A percentile compares a stretch with the other conserved stretches of the same genome.
Evolutionary conservation across 495 filamentous ascomycete species (phyloP).

Genomic region (Neurospora cerealis): DNA sequence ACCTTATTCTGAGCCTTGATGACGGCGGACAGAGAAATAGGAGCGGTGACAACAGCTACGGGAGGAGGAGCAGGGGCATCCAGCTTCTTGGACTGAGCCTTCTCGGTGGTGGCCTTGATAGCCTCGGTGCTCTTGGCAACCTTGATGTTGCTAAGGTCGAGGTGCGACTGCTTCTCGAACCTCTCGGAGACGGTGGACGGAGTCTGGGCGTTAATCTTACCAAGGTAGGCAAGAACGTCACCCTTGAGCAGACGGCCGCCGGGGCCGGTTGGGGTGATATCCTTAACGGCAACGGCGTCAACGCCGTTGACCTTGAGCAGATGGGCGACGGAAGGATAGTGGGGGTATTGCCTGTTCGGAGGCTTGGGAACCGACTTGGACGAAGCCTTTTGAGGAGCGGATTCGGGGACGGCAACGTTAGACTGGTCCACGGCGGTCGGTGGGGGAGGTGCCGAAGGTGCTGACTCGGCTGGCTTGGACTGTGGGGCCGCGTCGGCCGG

Average conservation of each 20-base stretch:
- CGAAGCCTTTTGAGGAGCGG: slow-evolving; percentile 28
- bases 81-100: slow-evolving; percentile 19
- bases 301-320: slow-evolving; percentile 71
- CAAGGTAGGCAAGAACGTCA: slow-evolving; percentile 86
- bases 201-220: slow-evolving; percentile 57
- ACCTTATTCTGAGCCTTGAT: slow-evolving; percentile 71
- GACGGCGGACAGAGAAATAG: slow-evolving; percentile 69
- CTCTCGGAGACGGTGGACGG: slow-evolving; percentile 57
- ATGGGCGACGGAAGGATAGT: slow-evolving; percentile 76
- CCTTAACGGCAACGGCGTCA: slow-evolving; percentile 56
- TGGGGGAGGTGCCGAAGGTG: slow-evolving; percentile 9
- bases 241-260: slow-evolving; percentile 88
- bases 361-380: slow-evolving; percentile 31
- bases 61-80: slow-evolving; percentile 28
- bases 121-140: slow-evolving; percentile 48
- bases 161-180: slow-evolving; percentile 64
- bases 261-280: slow-evolving; percentile 81
- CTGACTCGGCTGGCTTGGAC: slow-evolving; percentile 15
- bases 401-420: slow-evolving; percentile 6
- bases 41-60: slow-evolving; percentile 49
- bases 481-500: slow-evolving; percentile 46
- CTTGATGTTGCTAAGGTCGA: slow-evolving; percentile 95
- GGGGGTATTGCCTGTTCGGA: slow-evolving; percentile 65
- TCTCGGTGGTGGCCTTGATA: slow-evolving; percentile 30
- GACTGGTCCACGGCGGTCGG: slow-evolving; percentile 13